These are phyloP conservation scores for Suhomyces pyralidae DNA, from an alignment of 805 yeast species.

Conservation along the genomic window DNA sequence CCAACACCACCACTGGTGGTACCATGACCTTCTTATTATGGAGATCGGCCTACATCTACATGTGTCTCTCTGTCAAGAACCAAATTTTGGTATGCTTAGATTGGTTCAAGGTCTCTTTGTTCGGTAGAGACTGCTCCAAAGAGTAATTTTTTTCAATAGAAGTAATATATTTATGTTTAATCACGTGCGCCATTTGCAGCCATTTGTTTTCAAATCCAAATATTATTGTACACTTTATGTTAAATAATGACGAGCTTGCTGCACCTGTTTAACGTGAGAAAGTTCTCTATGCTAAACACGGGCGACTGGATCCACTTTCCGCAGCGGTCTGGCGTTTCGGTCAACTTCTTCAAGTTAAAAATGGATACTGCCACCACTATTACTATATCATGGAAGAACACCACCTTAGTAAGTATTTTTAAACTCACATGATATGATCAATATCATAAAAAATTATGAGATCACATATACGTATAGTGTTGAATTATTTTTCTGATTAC, in stretches of 20 bases:
- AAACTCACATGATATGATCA: too few relatives aligned
- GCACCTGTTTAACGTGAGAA: conserved; percentile 1
- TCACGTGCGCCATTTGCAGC: conserved; percentile 2
- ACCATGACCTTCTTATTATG: conserved; percentile 86
- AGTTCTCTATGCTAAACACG: not conserved
- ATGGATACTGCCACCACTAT: conserved; percentile 1
- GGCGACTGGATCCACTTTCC: conserved; percentile 31
- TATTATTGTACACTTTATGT: not conserved
- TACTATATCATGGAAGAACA: conserved; percentile 19
- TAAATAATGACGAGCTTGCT: not conserved
- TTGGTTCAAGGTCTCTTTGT: conserved; percentile 82
- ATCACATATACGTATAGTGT: too few relatives aligned
- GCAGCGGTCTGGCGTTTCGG: conserved; percentile 22
- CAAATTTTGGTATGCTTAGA: conserved; percentile 82
- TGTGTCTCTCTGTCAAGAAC: conserved; percentile 88
- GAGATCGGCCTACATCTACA: conserved; percentile 90
- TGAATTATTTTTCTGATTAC: not conserved
- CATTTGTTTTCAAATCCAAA: not conserved
- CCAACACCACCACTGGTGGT: conserved; percentile 80
- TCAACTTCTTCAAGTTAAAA: conserved; percentile 12
- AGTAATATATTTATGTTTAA: not conserved
- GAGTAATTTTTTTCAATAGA: conserved; percentile 42
- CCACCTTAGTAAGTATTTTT: conserved; percentile 16
- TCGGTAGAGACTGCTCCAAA: conserved; percentile 92
- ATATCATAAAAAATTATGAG: too few relatives aligned